Evolutionary conservation across 192 early-diverging fungal genomes (phyloP).

Genomic region (Obelidium mucronatum): DNA sequence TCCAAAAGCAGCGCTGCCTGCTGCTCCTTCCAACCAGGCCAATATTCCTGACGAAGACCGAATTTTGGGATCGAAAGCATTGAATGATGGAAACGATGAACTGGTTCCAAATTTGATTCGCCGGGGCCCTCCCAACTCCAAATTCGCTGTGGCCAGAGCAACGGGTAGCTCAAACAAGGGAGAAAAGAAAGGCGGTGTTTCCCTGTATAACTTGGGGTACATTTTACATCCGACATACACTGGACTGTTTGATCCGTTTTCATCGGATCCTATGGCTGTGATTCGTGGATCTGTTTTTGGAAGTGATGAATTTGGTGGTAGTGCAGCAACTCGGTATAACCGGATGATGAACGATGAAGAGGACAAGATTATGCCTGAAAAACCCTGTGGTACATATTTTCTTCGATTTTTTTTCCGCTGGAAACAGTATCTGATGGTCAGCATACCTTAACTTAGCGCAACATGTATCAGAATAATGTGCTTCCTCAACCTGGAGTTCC

Average conservation of each 20-base stretch:
- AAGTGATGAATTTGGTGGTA: not conserved
- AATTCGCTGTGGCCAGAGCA: conserved; percentile 11
- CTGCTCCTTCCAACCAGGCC: not conserved
- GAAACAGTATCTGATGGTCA: too few relatives aligned
- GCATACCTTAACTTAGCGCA: not conserved
- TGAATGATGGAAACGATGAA: conserved; percentile 41
- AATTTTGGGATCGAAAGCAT: conserved; percentile 51
- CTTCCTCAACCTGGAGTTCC: conserved; percentile 3
- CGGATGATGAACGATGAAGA: not conserved
- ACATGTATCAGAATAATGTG: conserved; percentile 8
- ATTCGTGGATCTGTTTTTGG: conserved; percentile 11
- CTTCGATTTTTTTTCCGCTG: conserved; percentile 2
- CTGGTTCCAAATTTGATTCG: conserved; percentile 30
- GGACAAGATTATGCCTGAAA: not conserved
- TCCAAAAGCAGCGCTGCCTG: not conserved
- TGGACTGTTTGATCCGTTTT: conserved; percentile 62
- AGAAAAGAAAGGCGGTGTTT: conserved; percentile 1
- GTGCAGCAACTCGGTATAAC: not conserved
- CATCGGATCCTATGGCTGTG: conserved; percentile 42
- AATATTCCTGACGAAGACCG: conserved; percentile 39
- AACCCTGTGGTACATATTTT: conserved; percentile 4
- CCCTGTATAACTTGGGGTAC: conserved; percentile 45
- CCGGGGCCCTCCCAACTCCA: conserved; percentile 11
- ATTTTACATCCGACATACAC: conserved; percentile 54
- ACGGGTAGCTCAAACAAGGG: not conserved